Conservation (phyloP, 1,284 basidiomycete species). For the Takashimella tepidaria region DNA sequence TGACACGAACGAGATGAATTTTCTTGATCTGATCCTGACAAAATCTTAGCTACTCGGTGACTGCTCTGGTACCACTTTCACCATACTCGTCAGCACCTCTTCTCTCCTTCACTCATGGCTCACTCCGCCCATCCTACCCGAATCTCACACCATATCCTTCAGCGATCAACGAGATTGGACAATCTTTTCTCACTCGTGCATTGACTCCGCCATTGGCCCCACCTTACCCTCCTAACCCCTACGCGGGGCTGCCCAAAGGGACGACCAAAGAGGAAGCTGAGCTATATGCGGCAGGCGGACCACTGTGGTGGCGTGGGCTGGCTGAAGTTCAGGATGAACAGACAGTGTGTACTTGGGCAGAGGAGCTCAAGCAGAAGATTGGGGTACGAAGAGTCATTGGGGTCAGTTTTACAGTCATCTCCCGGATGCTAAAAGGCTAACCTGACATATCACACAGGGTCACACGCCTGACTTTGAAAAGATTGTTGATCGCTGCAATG, state of each 20-base stretch:
- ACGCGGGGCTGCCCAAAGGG: constrained; percentile 65
- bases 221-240: constrained; percentile 73
- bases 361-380: constrained; percentile 62
- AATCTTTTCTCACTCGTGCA: constrained; percentile 61
- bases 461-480: constrained; percentile 85
- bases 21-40: too few species aligned
- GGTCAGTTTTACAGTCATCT: constrained; percentile 31
- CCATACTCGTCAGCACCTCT: constrained; percentile 62
- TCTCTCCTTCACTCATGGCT: constrained; percentile 81
- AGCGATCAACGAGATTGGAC: constrained; percentile 67
- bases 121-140: constrained; percentile 67
- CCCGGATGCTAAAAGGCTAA: too few species aligned
- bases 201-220: constrained; percentile 55
- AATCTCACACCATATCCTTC: constrained; percentile 72
- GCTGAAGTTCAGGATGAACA: constrained; percentile 56
- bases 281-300: constrained; percentile 70
- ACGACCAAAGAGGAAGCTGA: constrained; percentile 62
- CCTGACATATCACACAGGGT: constrained; percentile 49
- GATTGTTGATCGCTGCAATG: constrained; percentile 75
- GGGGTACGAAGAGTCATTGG: constrained; percentile 82
- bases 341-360: constrained; percentile 63
- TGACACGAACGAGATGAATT: background rate
- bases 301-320: constrained; percentile 80
- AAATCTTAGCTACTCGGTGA: constrained; percentile 63
- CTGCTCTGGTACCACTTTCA: constrained; percentile 72